Conservation (phyloP, 257 asterid species). For the Cordia subcordata region DNA sequence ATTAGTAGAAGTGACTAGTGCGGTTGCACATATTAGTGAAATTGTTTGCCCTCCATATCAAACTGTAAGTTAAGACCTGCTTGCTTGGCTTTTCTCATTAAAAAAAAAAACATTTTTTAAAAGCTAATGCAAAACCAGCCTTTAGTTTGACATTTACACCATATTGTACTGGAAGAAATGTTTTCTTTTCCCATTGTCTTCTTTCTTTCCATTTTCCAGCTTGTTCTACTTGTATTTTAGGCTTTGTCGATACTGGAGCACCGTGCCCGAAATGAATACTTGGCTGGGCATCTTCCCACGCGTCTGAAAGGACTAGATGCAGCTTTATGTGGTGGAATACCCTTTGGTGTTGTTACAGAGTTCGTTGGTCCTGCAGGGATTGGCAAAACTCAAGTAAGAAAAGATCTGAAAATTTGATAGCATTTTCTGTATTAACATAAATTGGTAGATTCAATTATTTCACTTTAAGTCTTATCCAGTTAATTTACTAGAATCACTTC, state of each 20-base stretch:
- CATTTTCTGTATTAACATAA: neutral
- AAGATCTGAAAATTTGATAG: neutral
- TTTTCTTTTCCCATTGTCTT: neutral
- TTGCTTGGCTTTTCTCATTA: no score
- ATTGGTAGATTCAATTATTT: neutral
- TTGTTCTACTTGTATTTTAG: conserved; percentile 25
- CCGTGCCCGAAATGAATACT: conserved; percentile 44
- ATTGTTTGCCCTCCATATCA: conserved; percentile 68
- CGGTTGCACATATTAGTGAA: conserved; percentile 70
- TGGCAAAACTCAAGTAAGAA: conserved; percentile 78
- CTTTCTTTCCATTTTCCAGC: neutral
- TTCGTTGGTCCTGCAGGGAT: conserved; percentile 93
- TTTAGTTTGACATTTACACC: no score
- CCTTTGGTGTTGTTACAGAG: conserved; percentile 84
- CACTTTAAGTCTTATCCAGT: no score
- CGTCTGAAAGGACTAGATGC: conserved; percentile 65
- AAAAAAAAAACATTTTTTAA: no score
- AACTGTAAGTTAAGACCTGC: conserved; percentile 37
- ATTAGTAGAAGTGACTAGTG: conserved; percentile 52
- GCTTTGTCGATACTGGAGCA: conserved; percentile 65
- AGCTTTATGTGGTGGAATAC: conserved; percentile 82
- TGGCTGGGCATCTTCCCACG: conserved; percentile 86
- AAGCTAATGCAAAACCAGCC: no score
- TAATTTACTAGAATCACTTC: no score
- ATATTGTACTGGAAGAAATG: no score